Percentiles rank a stretch among this genome's conserved stretches.
These are phyloP conservation scores for Amanita pallidorosea DNA, from an alignment of 768 basidiomycete species.

Conservation along the genomic window DNA sequence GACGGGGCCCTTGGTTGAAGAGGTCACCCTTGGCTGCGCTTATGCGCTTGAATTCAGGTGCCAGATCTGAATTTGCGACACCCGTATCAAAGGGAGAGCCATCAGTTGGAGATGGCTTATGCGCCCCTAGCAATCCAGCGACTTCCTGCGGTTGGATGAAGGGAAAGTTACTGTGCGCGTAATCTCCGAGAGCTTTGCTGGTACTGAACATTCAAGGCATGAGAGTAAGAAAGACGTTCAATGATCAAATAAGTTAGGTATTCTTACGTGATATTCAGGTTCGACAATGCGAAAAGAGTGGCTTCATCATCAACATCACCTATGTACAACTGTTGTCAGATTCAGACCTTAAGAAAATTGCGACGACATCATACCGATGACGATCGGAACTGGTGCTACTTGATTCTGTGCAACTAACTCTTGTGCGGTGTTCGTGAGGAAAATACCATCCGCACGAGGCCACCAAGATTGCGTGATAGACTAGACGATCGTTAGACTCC, in stretches of 20 bases:
- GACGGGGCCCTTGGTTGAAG: constrained; percentile 21
- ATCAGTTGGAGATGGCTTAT: constrained; percentile 25
- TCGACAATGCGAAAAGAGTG: constrained; percentile 34
- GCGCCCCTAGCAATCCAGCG: constrained; percentile 7
- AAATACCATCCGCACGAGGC: constrained; percentile 40
- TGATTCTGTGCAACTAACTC: constrained; percentile 28
- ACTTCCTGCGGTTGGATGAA: neutral
- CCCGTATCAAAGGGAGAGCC: constrained; percentile 49
- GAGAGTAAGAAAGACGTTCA: too few species aligned
- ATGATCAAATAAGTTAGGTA: neutral
- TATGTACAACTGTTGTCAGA: constrained; percentile 3
- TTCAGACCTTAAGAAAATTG: too few species aligned
- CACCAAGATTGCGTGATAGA: constrained; percentile 32
- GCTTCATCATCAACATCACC: constrained; percentile 51
- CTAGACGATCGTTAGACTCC: constrained; percentile 12
- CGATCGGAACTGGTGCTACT: constrained; percentile 37
- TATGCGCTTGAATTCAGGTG: constrained; percentile 30
- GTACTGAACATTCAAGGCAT: too few species aligned
- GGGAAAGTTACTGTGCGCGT: neutral
- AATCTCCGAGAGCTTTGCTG: too few species aligned
- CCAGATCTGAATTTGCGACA: constrained; percentile 24
- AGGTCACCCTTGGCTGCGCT: constrained; percentile 26
- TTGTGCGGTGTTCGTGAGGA: constrained; percentile 33
- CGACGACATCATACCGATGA: constrained; percentile 23
- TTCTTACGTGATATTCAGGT: constrained; percentile 30